Conservation (phyloP, 805 yeast genomes). For the Yarrowia keelungensis region DNA sequence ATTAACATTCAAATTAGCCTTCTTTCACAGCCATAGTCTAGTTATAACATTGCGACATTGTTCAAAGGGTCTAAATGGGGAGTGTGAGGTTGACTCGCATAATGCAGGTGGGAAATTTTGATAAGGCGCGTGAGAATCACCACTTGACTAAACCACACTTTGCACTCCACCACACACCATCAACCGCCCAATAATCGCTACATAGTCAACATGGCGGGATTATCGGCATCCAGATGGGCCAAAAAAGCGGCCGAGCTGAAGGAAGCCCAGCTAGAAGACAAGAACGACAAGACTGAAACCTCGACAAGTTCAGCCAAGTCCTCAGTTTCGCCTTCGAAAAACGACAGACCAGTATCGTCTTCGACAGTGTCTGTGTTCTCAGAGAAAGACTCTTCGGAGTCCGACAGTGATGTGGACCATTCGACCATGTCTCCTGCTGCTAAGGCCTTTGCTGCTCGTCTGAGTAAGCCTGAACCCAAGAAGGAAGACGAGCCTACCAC, state of each 20-base stretch:
- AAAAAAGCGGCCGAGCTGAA: constrained; percentile 26
- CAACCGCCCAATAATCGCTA: background rate
- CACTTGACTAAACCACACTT: constrained; percentile 1
- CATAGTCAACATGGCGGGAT: constrained; percentile 31
- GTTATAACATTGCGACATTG: background rate
- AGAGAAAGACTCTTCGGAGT: constrained; percentile 20
- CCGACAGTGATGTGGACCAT: constrained; percentile 32
- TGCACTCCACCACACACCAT: background rate
- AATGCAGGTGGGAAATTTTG: constrained; percentile 35
- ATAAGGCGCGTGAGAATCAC: constrained; percentile 33
- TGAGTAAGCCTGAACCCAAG: constrained; percentile 13
- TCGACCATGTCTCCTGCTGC: constrained; percentile 29
- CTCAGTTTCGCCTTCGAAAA: background rate
- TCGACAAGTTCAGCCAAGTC: background rate
- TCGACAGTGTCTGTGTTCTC: constrained; percentile 29
- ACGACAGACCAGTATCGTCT: constrained; percentile 19
- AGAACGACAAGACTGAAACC: background rate
- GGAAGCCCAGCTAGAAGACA: background rate
- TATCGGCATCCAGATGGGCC: constrained; percentile 35
- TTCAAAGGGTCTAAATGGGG: background rate
- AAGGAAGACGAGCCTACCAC: background rate
- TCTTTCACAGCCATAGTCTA: constrained; percentile 15
- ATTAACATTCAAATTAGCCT: constrained; percentile 21
- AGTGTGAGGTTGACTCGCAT: background rate
- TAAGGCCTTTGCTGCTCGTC: constrained; percentile 31